Evolutionary conservation across 352 stramenopile species (phyloP).

Genomic region (Phytophthora pluvialis): DNA sequence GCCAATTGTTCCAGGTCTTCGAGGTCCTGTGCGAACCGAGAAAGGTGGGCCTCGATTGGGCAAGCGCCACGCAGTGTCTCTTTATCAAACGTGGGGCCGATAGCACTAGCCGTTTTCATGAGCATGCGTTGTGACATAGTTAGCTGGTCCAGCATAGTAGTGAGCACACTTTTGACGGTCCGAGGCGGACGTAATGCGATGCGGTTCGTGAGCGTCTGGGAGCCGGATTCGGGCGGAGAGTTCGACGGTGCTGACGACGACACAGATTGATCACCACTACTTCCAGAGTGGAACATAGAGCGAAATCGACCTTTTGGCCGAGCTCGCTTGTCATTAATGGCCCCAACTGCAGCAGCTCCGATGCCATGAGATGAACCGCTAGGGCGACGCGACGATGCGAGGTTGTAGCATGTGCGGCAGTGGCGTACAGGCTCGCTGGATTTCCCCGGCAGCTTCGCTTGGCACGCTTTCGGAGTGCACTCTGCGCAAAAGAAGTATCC

Average conservation of each 20-base stretch:
- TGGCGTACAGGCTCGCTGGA: slow-evolving; percentile 71
- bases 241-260: slow-evolving; percentile 20
- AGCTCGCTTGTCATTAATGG: slow-evolving; percentile 33
- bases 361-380: slow-evolving; percentile 58
- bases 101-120: slow-evolving; percentile 88
- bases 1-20: slow-evolving; percentile 74
- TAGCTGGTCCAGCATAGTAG: slow-evolving; percentile 83
- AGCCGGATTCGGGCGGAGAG: slow-evolving; percentile 9
- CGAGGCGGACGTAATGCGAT: slow-evolving; percentile 71
- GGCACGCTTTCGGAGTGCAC: slow-evolving; percentile 81
- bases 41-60: slow-evolving; percentile 76
- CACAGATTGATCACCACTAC: slow-evolving; percentile 19
- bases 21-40: slow-evolving; percentile 68
- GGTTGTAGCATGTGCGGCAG: slow-evolving; percentile 79
- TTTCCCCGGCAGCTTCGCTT: slow-evolving; percentile 68
- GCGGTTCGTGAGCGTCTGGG: slow-evolving; percentile 68
- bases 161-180: slow-evolving; percentile 87
- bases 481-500: slow-evolving; percentile 82
- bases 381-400: slow-evolving; percentile 67
- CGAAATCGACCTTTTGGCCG: slow-evolving; percentile 59
- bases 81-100: slow-evolving; percentile 79
- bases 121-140: slow-evolving; percentile 87
- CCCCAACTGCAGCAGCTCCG: slow-evolving; percentile 35
- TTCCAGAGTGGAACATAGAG: slow-evolving; percentile 63
- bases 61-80: slow-evolving; percentile 71